These are phyloP conservation scores for Sphagnurus paluster DNA, from an alignment of 1,284 basidiomycete species.

Conservation along the genomic window DNA sequence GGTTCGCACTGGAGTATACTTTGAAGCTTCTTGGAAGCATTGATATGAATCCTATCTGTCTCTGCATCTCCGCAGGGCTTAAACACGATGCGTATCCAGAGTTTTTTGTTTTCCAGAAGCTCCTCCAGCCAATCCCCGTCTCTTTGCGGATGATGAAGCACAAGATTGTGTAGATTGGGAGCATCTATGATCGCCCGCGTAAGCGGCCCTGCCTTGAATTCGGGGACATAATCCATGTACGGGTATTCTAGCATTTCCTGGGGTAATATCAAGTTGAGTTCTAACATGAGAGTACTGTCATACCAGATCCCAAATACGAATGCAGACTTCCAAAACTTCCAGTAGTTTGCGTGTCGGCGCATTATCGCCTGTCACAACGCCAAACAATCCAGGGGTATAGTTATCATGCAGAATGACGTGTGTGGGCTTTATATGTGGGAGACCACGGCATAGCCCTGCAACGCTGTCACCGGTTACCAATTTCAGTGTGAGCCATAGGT, in stretches of 20 bases:
- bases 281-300: background rate
- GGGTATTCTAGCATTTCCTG: conserved; percentile 1
- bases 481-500: conserved; percentile 19
- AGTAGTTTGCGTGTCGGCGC: background rate
- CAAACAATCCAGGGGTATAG: background rate
- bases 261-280: background rate
- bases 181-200: background rate
- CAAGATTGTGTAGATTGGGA: background rate
- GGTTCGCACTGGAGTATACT: background rate
- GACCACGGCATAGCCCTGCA: conserved; percentile 18
- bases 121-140: background rate
- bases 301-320: background rate
- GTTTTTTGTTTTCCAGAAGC: background rate
- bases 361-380: background rate
- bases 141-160: background rate
- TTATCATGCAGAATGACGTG: conserved; percentile 18
- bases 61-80: background rate
- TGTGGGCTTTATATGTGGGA: conserved; percentile 18
- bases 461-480: conserved; percentile 21
- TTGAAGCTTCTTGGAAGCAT: background rate
- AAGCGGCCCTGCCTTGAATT: background rate
- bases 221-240: background rate
- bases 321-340: background rate
- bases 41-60: background rate
- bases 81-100: background rate